Percentiles rank a stretch among this genome's conserved stretches.
Evolutionary conservation across 2,329 filamentous ascomycete genomes (phyloP).

Genomic region (Thelonectria olida): DNA sequence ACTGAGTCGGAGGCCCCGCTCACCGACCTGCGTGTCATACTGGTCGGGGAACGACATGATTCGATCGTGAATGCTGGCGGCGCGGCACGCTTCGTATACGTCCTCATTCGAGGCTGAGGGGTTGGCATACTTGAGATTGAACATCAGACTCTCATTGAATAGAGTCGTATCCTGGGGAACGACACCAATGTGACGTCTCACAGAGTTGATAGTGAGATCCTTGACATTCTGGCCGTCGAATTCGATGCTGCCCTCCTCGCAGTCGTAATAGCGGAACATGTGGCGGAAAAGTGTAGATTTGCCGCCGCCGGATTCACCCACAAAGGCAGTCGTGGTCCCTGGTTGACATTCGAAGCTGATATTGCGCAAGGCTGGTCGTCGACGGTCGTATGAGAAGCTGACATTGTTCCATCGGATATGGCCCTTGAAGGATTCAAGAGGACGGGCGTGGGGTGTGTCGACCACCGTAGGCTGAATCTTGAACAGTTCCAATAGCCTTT

Average conservation of each 20-base stretch:
- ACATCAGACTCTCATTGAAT: slow-evolving; percentile 95
- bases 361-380: slow-evolving; percentile 84
- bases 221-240: slow-evolving; percentile 87
- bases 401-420: slow-evolving; percentile 90
- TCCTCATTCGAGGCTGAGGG: slow-evolving; percentile 82
- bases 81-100: slow-evolving; percentile 81
- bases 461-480: slow-evolving; percentile 94
- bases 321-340: slow-evolving; percentile 93
- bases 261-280: slow-evolving; percentile 96
- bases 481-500: slow-evolving; percentile 94
- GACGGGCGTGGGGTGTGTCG: slow-evolving; percentile 73
- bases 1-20: slow-evolving; percentile 85
- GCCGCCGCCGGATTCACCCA: slow-evolving; percentile 95
- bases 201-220: slow-evolving; percentile 90
- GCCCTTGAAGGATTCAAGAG: slow-evolving; percentile 75
- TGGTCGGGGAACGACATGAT: slow-evolving; percentile 89
- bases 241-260: slow-evolving; percentile 79
- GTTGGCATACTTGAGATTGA: slow-evolving; percentile 91
- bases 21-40: slow-evolving; percentile 90
- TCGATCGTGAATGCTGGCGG: slow-evolving; percentile 91
- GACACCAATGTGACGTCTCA: slow-evolving; percentile 90
- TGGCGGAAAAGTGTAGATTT: slow-evolving; percentile 97
- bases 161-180: slow-evolving; percentile 96
- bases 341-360: slow-evolving; percentile 87
- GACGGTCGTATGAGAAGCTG: slow-evolving; percentile 87